phyloP scores from a whole-genome alignment of 306 rosid genomes.

The Rubus parviflorus region DNA sequence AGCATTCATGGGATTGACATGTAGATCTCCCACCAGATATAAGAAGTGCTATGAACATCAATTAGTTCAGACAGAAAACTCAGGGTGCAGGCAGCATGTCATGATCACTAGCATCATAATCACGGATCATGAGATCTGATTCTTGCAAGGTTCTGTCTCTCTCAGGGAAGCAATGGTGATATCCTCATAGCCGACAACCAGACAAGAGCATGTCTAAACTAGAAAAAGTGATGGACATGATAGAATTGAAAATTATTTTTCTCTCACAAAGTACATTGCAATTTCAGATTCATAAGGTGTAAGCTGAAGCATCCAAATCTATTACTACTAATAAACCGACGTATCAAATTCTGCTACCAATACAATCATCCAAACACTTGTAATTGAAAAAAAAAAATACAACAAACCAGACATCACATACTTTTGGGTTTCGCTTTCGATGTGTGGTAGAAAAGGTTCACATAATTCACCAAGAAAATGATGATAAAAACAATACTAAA shows the following conservation, averaged over 20 bases:
- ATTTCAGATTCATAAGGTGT: background rate
- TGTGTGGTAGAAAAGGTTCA: background rate
- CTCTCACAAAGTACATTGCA: background rate
- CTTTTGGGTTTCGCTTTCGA: background rate
- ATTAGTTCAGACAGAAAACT: background rate
- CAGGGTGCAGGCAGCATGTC: background rate
- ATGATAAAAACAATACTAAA: background rate
- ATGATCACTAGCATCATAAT: background rate
- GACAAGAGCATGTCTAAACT: background rate
- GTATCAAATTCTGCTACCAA: background rate
- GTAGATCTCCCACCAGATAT: background rate
- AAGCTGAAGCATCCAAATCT: background rate
- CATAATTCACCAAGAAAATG: background rate
- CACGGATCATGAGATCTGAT: background rate
- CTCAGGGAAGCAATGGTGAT: too few relatives aligned
- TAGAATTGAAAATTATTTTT: too few relatives aligned
- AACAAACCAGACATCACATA: background rate
- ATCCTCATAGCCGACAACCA: background rate
- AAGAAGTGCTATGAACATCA: too few relatives aligned
- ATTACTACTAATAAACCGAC: background rate
- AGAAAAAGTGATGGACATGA: background rate
- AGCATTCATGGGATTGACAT: background rate
- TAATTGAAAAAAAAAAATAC: background rate
- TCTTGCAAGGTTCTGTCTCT: too few relatives aligned
- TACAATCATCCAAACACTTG: background rate